These are phyloP conservation scores for Pleurozium schreberi DNA, from an alignment of 225 moss, liverwort and hornwort species.

Conservation along the genomic window DNA sequence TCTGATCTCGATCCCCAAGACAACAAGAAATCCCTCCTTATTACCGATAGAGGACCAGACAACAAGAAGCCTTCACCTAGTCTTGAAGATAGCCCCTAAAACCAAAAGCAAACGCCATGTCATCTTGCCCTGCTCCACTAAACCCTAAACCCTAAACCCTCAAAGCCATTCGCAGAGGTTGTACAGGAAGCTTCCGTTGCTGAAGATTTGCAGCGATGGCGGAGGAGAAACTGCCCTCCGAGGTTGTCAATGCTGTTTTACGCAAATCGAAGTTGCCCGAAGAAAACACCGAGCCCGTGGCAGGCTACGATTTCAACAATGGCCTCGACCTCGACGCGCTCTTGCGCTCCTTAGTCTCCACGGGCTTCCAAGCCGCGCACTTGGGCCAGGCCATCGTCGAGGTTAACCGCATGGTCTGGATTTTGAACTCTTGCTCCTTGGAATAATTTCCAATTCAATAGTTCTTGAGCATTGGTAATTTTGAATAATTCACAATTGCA, in stretches of 20 bases:
- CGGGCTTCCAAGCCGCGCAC: background rate
- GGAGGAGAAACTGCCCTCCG: background rate
- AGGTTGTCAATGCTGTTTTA: background rate
- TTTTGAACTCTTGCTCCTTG: background rate
- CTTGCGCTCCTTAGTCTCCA: background rate
- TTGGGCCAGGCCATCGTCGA: background rate
- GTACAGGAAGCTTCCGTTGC: background rate
- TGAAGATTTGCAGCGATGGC: background rate
- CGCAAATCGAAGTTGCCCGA: background rate
- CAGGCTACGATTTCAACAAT: background rate
- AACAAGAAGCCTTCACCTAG: background rate
- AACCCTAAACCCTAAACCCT: background rate
- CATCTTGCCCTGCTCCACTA: background rate
- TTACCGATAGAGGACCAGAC: background rate
- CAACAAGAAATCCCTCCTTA: background rate
- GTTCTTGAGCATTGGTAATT: background rate
- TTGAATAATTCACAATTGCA: background rate
- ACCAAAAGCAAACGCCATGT: background rate
- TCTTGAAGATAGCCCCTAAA: background rate
- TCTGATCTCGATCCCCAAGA: background rate
- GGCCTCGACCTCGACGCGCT: background rate
- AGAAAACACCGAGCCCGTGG: background rate
- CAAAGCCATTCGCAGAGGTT: background rate
- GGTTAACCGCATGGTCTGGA: background rate
- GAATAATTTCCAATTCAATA: background rate